Conservation (phyloP, 1,284 basidiomycete genomes). For the Heliocybe sulcata region DNA sequence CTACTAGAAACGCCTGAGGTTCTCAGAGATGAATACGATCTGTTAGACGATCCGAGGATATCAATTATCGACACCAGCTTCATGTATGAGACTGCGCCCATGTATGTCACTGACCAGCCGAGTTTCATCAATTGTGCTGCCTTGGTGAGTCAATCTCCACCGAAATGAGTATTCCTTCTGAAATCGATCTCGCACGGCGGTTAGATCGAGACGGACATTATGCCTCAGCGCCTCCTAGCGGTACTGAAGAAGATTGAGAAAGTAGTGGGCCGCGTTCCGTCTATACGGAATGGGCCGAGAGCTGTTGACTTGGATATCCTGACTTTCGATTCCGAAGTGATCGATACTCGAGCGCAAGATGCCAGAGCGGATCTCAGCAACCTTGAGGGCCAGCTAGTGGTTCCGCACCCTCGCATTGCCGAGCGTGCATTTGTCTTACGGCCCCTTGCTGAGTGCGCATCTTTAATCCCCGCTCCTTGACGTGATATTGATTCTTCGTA, state of each 20-base stretch:
- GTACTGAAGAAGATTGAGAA: slow-evolving; percentile 74
- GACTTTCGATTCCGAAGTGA: slow-evolving; percentile 60
- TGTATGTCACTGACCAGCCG: slow-evolving; percentile 93
- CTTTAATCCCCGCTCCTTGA: not conserved
- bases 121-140: slow-evolving; percentile 89
- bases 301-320: slow-evolving; percentile 91
- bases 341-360: slow-evolving; percentile 49
- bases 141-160: slow-evolving; percentile 45
- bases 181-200: not conserved
- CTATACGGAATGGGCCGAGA: slow-evolving; percentile 82
- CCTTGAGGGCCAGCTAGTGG: slow-evolving; percentile 57
- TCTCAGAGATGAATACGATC: slow-evolving; percentile 10
- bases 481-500: not conserved
- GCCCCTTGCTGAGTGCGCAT: slow-evolving; percentile 77
- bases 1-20: slow-evolving; percentile 40
- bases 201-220: slow-evolving; percentile 70
- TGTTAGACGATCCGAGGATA: slow-evolving; percentile 18
- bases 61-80: slow-evolving; percentile 77
- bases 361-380: slow-evolving; percentile 37
- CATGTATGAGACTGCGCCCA: slow-evolving; percentile 90
- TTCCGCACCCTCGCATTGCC: slow-evolving; percentile 78
- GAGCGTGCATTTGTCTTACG: slow-evolving; percentile 93
- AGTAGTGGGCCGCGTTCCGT: slow-evolving; percentile 75
- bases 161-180: not conserved
- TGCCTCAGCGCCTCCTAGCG: slow-evolving; percentile 54